Base-by-base conservation (phyloP, 345 rosid species). In the Adansonia digitata region DNA sequence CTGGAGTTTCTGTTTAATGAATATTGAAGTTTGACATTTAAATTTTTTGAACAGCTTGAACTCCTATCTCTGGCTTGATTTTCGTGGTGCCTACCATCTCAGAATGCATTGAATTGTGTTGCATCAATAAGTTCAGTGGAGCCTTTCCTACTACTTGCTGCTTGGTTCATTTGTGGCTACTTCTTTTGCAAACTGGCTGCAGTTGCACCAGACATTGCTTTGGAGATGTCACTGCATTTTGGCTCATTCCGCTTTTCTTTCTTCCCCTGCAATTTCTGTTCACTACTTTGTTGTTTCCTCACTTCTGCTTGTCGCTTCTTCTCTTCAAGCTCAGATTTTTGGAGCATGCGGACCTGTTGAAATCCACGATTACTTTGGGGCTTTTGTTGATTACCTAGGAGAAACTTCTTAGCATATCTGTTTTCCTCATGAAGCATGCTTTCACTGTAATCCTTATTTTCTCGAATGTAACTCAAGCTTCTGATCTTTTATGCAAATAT, bases 241-340 rank as follows among this genome's bases (percentile, higher is more conserved):
- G 51, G 35, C 24, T 76, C 85, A 60, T 75, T 82, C 73, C 69
- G 81, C 40, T 74, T 83, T 40, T 79, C 83, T 73, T 72, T 78
- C 64, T 75, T 80, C 4, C 27, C 77, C 73, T 57, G 78, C 74
- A 67, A 74, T 75, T 82, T 84, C 45, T 75, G 84, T 81, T 81
- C 86, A 39, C 72, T 60, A 37, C 29, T 78, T 56, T 66, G 86
- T 75, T 56, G 80, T 57, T 64, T 76, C 75, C 42, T 71, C 67
- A 77, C 86, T 75, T 70, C 75, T 55, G 72, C 69, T 46, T 27
- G 74, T 49, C 18, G 72, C 74, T 63, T 84, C 43, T 29, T 80
- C 27, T 86, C 83, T 45, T 52, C 82, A 65, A 66, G 61, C 70
- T 84, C 79, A 7, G 78, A 68, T 31, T 66, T 78, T 65, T 49